Conservation (phyloP, 192 early-diverging fungal genomes). For the Coemansia reversa region DNA sequence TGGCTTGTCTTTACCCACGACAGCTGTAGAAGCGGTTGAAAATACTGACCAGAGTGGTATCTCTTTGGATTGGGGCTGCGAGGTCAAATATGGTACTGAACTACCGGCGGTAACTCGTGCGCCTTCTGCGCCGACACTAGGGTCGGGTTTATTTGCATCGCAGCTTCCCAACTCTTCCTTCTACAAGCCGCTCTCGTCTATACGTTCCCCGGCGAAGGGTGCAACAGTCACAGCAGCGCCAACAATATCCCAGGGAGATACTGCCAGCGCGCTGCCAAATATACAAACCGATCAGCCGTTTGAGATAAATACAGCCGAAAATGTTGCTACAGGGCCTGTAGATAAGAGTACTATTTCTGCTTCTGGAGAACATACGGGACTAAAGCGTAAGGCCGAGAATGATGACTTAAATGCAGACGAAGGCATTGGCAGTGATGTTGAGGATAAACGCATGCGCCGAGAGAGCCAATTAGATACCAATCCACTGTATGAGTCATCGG, state of each 20-base stretch:
- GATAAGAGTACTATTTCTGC: too few species aligned
- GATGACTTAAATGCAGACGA: not conserved
- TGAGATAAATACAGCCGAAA: too few species aligned
- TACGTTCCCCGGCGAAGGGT: conserved; percentile 23
- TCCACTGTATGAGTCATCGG: not conserved
- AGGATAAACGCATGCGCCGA: conserved; percentile 16
- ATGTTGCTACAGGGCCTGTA: too few species aligned
- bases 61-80: too few species aligned
- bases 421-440: not conserved
- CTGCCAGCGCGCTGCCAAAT: not conserved
- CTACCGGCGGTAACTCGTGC: conserved; percentile 2
- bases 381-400: too few species aligned
- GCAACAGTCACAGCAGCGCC: conserved; percentile 1
- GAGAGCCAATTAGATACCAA: not conserved
- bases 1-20: conserved; percentile 4
- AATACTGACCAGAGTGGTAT: not conserved
- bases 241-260: not conserved
- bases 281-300: not conserved
- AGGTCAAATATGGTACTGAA: not conserved
- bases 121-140: conserved; percentile 3
- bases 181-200: conserved; percentile 52
- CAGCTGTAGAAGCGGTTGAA: too few species aligned
- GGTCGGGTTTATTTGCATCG: conserved; percentile 22
- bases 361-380: too few species aligned
- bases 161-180: conserved; percentile 54